Evolutionary conservation across 2,329 filamentous ascomycete genomes (phyloP), one percentile per base, ranked within the genome.

Genomic region (Hypoxylon sp.): DNA sequence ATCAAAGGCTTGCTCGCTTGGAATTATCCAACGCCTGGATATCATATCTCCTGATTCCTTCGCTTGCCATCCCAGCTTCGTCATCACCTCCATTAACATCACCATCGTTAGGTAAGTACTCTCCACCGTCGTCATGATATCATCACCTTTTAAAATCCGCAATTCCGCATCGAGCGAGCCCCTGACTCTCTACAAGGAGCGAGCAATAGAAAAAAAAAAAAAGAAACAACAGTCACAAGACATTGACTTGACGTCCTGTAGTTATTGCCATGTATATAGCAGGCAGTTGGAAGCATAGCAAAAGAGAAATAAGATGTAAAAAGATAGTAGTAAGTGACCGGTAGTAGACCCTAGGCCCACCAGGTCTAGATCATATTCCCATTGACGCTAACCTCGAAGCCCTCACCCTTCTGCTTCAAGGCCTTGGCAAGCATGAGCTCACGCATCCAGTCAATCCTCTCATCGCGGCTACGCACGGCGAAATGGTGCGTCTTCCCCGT

Each of bases 371-470:
- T 91, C 88, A 91, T 91, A 80, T 89, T 91, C 48, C 93, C 93
- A 77, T 95, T 95, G 71, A 94, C 89, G 77, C 90, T 92, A 74
- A 96, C 89, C 81, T 94, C 92, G 74, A 92, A 95, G 17, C 93
- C 93, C 74, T 94, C 90, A 51, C 88, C 90, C 86, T 94, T 96
- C 81, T 94, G 91, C 84, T 91, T 92, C 78, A 94, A 84, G 17
- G 93, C 93, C 84, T 96, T 96, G 59, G 93, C 93, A 50, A 97
- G 88, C 93, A 97, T 97, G 68, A 97, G 83, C 85, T 97, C 93
- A 60, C 93, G 87, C 93, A 97, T 97, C 96, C 96, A 99, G 79
- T 98, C 95, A 76, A 98, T 98, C 69, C 95, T 88, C 78, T 98
- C 93, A 77, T 98, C 93, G 13, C 94, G 88, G 75, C 86, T 89